A percentile compares a stretch with the other conserved stretches of the same genome.
phyloP scores from a whole-genome alignment of 2,329 filamentous ascomycete species.

The Mollisiaceae sp. region DNA sequence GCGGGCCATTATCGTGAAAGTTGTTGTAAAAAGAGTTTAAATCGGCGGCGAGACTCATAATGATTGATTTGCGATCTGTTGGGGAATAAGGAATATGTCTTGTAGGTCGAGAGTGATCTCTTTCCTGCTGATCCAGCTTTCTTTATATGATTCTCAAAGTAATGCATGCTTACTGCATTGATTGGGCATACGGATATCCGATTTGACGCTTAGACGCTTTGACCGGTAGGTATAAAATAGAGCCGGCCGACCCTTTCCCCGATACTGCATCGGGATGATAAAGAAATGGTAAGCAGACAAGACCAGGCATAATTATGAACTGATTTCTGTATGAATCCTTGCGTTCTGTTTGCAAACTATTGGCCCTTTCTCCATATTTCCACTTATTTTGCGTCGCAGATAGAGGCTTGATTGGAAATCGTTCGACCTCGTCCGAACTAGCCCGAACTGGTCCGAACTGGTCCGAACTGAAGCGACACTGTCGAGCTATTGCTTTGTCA shows the following conservation, averaged over 20 bases:
- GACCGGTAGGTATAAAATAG: not conserved
- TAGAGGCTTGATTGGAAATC: not conserved
- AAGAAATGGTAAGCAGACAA: not conserved
- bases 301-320: not conserved
- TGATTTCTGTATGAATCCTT: not conserved
- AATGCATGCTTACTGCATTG: not conserved
- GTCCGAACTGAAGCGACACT: too few species aligned
- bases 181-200: not conserved
- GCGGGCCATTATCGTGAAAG: conserved; percentile 26
- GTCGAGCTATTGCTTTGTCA: too few species aligned
- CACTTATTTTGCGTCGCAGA: not conserved
- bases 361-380: not conserved
- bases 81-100: not conserved
- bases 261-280: not conserved
- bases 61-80: not conserved
- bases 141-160: not conserved
- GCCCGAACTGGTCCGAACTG: not conserved
- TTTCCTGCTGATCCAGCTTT: not conserved
- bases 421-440: conserved; percentile 1
- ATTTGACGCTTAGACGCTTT: not conserved
- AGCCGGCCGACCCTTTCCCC: not conserved
- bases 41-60: conserved; percentile 25
- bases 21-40: conserved; percentile 20
- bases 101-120: not conserved
- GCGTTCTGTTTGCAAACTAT: not conserved